Conservation (phyloP, 2,329 filamentous ascomycete genomes). For the Diaporthe sp. region DNA sequence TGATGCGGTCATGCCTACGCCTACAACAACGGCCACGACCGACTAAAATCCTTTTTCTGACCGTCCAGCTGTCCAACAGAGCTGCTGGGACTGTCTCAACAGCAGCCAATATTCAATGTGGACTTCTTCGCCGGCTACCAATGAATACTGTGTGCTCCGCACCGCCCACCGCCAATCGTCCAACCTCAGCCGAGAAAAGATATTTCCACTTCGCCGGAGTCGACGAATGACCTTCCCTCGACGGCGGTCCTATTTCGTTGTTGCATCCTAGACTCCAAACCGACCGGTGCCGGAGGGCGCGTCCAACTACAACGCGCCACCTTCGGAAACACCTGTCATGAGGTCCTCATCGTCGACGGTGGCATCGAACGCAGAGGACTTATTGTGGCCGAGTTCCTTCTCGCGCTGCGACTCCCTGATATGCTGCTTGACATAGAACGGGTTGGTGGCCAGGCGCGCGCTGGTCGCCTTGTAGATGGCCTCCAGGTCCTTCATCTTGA, state of each 20-base stretch:
- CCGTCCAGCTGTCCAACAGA: not conserved
- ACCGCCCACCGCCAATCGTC: not conserved
- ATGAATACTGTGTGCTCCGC: not conserved
- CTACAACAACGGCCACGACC: not conserved
- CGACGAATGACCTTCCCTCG: too few relatives aligned
- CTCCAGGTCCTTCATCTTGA: slow-evolving; percentile 60
- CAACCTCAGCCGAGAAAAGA: not conserved
- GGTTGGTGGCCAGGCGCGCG: slow-evolving; percentile 67
- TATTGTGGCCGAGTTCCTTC: slow-evolving; percentile 54
- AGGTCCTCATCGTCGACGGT: slow-evolving; percentile 73
- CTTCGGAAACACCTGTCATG: slow-evolving; percentile 62
- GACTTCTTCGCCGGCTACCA: too few relatives aligned
- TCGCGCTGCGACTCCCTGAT: slow-evolving; percentile 63
- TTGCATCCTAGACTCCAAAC: not conserved
- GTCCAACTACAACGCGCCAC: slow-evolving; percentile 33
- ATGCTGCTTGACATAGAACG: slow-evolving; percentile 67
- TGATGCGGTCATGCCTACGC: not conserved
- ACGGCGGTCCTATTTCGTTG: not conserved
- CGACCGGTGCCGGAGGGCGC: not conserved
- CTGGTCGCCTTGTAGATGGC: slow-evolving; percentile 66
- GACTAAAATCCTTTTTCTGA: not conserved
- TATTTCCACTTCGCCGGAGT: not conserved
- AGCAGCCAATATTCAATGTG: not conserved
- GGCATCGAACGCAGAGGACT: slow-evolving; percentile 58
- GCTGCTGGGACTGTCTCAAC: not conserved